These are phyloP conservation scores for Calocera viscosa DNA, from an alignment of 768 basidiomycete genomes.

Conservation along the genomic window DNA sequence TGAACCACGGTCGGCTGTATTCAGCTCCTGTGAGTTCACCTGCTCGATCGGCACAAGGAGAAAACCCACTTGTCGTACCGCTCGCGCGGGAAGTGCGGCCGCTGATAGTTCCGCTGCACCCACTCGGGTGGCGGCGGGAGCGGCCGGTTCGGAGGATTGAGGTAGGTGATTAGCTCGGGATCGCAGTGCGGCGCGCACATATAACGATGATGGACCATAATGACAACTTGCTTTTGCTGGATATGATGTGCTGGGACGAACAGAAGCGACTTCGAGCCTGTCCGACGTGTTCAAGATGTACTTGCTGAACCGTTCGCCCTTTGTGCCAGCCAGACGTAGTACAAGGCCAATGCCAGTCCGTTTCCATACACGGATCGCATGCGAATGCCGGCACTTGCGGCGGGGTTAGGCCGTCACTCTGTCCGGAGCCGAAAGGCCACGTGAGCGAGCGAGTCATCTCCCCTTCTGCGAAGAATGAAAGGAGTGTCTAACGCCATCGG, in stretches of 20 bases:
- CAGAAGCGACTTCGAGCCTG: neutral
- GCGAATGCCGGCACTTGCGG: too few relatives aligned
- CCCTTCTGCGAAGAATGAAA: too few relatives aligned
- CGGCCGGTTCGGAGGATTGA: neutral
- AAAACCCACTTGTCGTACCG: neutral
- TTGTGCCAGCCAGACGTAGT: too few relatives aligned
- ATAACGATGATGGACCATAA: neutral
- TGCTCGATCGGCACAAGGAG: neutral
- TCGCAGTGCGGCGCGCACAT: neutral
- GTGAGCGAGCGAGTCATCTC: too few relatives aligned
- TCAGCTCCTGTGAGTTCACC: neutral
- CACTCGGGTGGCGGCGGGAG: neutral
- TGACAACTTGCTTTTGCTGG: neutral
- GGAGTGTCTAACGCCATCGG: too few relatives aligned
- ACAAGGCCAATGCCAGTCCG: too few relatives aligned
- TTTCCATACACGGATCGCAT: too few relatives aligned
- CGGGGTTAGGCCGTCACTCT: too few relatives aligned
- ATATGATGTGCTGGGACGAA: neutral
- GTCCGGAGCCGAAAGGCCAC: too few relatives aligned
- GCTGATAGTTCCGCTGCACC: neutral
- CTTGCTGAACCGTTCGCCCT: neutral
- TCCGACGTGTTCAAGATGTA: neutral
- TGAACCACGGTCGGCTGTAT: neutral
- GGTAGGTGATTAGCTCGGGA: neutral
- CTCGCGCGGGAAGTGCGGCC: neutral